A percentile compares a stretch with the other conserved stretches of the same genome.
These are phyloP conservation scores for Podospora anserina DNA, from an alignment of 495 filamentous ascomycete genomes.

Conservation along the genomic window DNA sequence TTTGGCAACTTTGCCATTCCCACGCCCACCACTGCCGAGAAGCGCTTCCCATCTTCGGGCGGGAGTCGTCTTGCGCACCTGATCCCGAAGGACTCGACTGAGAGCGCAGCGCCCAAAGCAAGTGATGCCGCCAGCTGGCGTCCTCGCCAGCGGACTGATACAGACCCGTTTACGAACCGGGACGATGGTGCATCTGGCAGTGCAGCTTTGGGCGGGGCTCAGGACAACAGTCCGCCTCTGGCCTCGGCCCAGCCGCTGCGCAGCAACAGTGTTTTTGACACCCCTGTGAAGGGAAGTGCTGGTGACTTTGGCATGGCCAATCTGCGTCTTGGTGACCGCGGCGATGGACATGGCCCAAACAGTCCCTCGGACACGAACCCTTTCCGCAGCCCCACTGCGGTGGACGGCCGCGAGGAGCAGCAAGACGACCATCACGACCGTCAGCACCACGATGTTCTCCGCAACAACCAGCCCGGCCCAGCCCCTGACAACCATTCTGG, in stretches of 20 bases:
- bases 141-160: slow-evolving; percentile 64
- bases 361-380: slow-evolving; percentile 97
- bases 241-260: slow-evolving; percentile 35
- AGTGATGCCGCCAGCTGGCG: slow-evolving; percentile 44
- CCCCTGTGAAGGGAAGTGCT: slow-evolving; percentile 56
- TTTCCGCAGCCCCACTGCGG: slow-evolving; percentile 74
- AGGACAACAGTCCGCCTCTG: slow-evolving; percentile 65
- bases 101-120: slow-evolving; percentile 52
- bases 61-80: slow-evolving; percentile 83
- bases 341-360: slow-evolving; percentile 51
- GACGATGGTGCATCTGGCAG: slow-evolving; percentile 66
- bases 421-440: slow-evolving; percentile 61
- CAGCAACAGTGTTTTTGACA: slow-evolving; percentile 47
- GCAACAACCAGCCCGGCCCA: slow-evolving; percentile 35
- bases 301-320: slow-evolving; percentile 80
- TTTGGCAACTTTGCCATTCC: slow-evolving; percentile 78
- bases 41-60: slow-evolving; percentile 63
- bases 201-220: slow-evolving; percentile 72
- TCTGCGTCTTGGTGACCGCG: slow-evolving; percentile 58
- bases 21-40: slow-evolving; percentile 59
- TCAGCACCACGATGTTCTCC: slow-evolving; percentile 55
- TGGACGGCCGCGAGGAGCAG: slow-evolving; percentile 60
- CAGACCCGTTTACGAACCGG: slow-evolving; percentile 69
- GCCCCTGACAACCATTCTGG: slow-evolving; percentile 43
- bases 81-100: slow-evolving; percentile 71